Conservation (phyloP, 495 filamentous ascomycete species). For the Articulospora tetracladia region DNA sequence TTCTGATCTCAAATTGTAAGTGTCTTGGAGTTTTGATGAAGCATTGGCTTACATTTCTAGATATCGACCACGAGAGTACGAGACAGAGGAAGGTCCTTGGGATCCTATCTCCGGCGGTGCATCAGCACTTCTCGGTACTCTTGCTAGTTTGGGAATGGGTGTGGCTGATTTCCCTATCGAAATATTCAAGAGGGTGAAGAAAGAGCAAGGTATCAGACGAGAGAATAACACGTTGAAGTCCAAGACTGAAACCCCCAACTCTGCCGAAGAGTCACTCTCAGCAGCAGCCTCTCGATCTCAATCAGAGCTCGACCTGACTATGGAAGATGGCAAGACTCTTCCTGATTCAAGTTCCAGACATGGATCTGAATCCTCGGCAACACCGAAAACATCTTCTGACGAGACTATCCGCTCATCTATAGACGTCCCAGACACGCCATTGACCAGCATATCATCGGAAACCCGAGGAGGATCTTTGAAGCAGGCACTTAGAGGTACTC, state of each 20-base stretch:
- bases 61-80: constrained; percentile 64
- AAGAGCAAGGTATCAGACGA: constrained; percentile 5
- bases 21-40: background rate
- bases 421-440: constrained; percentile 8
- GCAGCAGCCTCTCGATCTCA: constrained; percentile 3
- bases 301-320: constrained; percentile 11
- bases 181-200: constrained; percentile 51
- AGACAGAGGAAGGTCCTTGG: constrained; percentile 66
- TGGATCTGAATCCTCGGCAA: constrained; percentile 1
- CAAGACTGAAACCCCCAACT: background rate
- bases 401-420: constrained; percentile 15
- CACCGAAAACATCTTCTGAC: constrained; percentile 24
- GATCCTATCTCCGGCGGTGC: constrained; percentile 71
- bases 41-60: constrained; percentile 33
- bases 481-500: constrained; percentile 21
- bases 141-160: constrained; percentile 73
- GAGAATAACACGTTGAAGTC: constrained; percentile 4
- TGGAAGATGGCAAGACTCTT: background rate
- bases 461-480: constrained; percentile 17
- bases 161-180: constrained; percentile 71
- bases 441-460: constrained; percentile 12
- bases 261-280: constrained; percentile 7
- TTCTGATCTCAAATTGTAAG: constrained; percentile 65
- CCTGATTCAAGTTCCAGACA: background rate
- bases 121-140: constrained; percentile 69